Percentiles rank a stretch among this genome's conserved stretches.
These are phyloP conservation scores for Penicillium macrosclerotiorum DNA, from an alignment of 495 filamentous ascomycete species.

Conservation along the genomic window DNA sequence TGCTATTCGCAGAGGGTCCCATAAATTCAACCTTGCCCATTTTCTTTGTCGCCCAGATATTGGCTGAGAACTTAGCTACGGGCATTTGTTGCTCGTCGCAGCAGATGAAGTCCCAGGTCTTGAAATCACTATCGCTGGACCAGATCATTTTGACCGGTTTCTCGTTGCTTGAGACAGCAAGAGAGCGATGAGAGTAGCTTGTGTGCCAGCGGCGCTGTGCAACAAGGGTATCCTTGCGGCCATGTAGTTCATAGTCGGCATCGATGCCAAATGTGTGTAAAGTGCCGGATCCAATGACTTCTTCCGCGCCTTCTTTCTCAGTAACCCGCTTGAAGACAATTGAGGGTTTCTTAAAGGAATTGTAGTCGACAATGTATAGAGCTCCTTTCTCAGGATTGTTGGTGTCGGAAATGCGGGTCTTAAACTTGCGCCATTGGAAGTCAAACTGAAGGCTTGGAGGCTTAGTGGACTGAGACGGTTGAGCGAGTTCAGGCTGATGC, in stretches of 20 bases:
- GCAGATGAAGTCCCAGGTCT: conserved; percentile 37
- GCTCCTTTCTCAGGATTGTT: conserved; percentile 9
- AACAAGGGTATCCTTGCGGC: conserved; percentile 20
- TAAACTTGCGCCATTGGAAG: conserved; percentile 30
- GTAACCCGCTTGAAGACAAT: conserved; percentile 15
- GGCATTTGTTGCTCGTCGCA: conserved; percentile 29
- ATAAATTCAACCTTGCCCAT: conserved; percentile 31
- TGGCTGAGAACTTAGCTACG: conserved; percentile 26
- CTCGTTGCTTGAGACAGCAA: conserved; percentile 16
- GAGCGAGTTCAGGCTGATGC: too few species aligned
- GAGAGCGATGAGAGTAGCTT: conserved; percentile 30
- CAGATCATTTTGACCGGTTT: conserved; percentile 29
- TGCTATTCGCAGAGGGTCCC: conserved; percentile 14
- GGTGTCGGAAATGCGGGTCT: conserved; percentile 15
- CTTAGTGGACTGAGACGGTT: too few species aligned
- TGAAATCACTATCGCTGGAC: conserved; percentile 26
- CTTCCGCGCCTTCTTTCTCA: not conserved
- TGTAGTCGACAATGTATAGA: conserved; percentile 21
- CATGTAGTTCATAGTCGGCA: conserved; percentile 25
- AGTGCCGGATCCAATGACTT: conserved; percentile 23
- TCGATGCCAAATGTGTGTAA: conserved; percentile 29
- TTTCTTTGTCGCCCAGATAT: conserved; percentile 27
- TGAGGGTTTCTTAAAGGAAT: conserved; percentile 4
- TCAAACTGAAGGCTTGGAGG: too few species aligned
- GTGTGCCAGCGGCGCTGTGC: conserved; percentile 32